Conservation (phyloP, 257 asterid genomes). For the Penstemon newberryi region DNA sequence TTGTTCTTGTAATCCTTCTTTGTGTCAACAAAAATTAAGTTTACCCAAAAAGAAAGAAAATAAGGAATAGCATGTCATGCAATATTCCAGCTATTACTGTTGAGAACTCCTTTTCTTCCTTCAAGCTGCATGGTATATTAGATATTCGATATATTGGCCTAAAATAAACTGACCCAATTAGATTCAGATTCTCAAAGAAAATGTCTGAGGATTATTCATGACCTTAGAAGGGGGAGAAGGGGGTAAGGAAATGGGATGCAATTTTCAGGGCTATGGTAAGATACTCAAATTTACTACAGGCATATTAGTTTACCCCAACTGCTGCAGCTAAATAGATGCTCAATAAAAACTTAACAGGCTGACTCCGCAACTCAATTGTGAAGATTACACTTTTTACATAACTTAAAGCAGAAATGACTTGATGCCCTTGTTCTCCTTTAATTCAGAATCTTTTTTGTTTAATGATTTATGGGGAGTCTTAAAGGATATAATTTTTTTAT, state of each 20-base stretch:
- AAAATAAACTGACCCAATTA: not conserved
- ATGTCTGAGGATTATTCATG: not conserved
- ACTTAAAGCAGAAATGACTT: slow-evolving; percentile 10
- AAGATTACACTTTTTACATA: not conserved
- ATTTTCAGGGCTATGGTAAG: not conserved
- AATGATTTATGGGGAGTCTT: not conserved
- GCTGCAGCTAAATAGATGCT: slow-evolving; percentile 16
- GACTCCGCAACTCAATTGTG: not conserved
- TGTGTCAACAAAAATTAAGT: not conserved
- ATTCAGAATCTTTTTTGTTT: not conserved
- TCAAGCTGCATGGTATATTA: not conserved
- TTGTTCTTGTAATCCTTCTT: not conserved
- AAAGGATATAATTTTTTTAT: not conserved
- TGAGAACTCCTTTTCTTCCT: slow-evolving; percentile 5
- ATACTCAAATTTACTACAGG: not conserved
- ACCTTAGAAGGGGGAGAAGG: not conserved
- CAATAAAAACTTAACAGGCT: not conserved
- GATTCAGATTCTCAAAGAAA: not conserved
- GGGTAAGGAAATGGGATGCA: slow-evolving; percentile 12
- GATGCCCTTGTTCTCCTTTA: not conserved
- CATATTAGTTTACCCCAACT: not conserved
- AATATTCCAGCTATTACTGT: not conserved
- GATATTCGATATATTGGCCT: slow-evolving; percentile 9
- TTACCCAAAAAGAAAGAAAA: no score
- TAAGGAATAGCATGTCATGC: not conserved